A percentile compares a stretch with the other conserved stretches of the same genome.
These are phyloP conservation scores for Solanum appendiculatum DNA, from an alignment of 257 asterid genomes.

Conservation along the genomic window DNA sequence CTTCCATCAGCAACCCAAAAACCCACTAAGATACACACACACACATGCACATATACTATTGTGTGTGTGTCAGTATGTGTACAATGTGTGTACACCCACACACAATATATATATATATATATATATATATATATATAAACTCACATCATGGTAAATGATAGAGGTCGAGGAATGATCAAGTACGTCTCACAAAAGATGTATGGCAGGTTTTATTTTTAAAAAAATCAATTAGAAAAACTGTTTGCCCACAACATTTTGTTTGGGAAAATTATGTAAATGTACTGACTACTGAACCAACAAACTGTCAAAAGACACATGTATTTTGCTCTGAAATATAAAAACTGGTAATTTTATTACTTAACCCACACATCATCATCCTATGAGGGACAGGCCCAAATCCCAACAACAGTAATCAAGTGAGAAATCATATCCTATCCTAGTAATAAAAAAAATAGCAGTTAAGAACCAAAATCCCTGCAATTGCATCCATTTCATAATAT, in stretches of 20 bases:
- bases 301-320: not conserved
- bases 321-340: not conserved
- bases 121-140: not conserved
- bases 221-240: not conserved
- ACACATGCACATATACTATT: not conserved
- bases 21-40: not conserved
- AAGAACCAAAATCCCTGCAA: not conserved
- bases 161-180: not conserved
- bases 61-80: not conserved
- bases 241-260: not conserved
- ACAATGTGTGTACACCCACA: not conserved
- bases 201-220: not conserved
- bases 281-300: not conserved
- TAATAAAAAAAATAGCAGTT: not conserved
- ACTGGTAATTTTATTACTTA: not conserved
- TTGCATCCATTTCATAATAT: not conserved
- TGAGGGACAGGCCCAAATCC: not conserved
- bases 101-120: no score
- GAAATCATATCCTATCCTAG: not conserved
- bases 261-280: not conserved
- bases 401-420: not conserved
- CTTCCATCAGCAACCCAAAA: not conserved
- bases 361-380: not conserved
- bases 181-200: not conserved
- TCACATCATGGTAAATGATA: not conserved